Base-by-base conservation (phyloP, 805 yeast genomes). In the Wickerhamiella sorbophila region DNA sequence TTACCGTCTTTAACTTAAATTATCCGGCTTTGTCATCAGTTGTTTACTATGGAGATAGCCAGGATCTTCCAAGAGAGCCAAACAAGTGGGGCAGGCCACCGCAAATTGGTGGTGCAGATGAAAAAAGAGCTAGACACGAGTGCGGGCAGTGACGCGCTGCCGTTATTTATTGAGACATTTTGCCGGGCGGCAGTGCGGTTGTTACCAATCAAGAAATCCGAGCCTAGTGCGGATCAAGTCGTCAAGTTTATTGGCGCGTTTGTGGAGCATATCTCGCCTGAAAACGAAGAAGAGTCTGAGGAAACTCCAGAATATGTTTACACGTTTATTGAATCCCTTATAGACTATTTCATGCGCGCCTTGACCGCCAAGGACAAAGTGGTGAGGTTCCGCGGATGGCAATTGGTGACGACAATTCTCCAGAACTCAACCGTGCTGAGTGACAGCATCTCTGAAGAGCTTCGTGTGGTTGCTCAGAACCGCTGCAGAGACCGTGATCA, bases 241-340 rank as follows among this genome's bases (percentile, higher is more conserved):
- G 82, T 87, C 51, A 96, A 87, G 63, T 88, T 88, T 63, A 74
- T 79, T 4, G 96, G 95, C 40, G 88, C 79, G 42, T 85, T 83
- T 37, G 66, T 86, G 32, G 65, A 71, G 27, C 68, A 19, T 2
- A 71, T 47, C 63, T 85, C 42, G 67, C 94, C 2, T 71, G 86
- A 39, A 94, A 95, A 63, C 67, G 42, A 29, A 1, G 41, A 33
- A 12, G 51, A 38, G 2, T 9, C 16, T 18, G 42, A 32, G 29
- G 38, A 31, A 2, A 26, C 32, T 6, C 33, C 26, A 12, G 18
- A 14, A 10, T 9, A 33, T 38, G 33, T 26, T 38, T 4, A 82
- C 57, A 38, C 16, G 20, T 49, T 51, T 32, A 20, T 44, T 4
- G 52, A 49, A 33, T 18, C 17, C 33, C 31, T 51, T 5, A 26